phyloP scores from a whole-genome alignment of 805 yeast species.

The Suhomyces sp. region DNA sequence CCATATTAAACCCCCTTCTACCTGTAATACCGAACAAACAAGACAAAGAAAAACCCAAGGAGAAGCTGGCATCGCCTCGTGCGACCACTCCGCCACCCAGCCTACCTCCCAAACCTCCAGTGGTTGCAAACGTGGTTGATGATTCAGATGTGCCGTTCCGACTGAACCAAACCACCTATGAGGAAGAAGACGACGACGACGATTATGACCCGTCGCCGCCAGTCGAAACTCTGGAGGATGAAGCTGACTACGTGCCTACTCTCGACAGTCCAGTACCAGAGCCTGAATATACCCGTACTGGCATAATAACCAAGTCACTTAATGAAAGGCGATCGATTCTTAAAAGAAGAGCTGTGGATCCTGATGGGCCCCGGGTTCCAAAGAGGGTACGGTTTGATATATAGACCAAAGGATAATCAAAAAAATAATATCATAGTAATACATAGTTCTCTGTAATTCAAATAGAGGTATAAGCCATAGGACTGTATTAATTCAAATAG shows the following conservation, averaged over 20 bases:
- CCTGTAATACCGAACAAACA: background rate
- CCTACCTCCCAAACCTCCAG: background rate
- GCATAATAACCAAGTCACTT: background rate
- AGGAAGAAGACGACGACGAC: constrained; percentile 1
- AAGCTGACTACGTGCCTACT: constrained; percentile 12
- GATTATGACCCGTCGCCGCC: constrained; percentile 4
- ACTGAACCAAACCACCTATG: background rate
- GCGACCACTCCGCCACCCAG: background rate
- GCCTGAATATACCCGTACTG: background rate
- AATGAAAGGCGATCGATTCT: constrained; percentile 1
- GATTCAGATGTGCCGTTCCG: background rate
- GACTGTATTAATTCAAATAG: too few relatives aligned
- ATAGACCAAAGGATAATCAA: background rate
- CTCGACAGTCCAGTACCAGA: background rate
- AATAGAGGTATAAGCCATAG: too few relatives aligned
- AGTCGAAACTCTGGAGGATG: constrained; percentile 5
- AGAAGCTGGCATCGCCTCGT: background rate
- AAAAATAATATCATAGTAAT: too few relatives aligned
- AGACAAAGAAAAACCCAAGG: background rate
- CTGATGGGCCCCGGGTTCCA: background rate
- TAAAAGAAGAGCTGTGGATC: constrained; percentile 3
- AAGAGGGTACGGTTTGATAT: constrained; percentile 33
- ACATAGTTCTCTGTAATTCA: too few relatives aligned
- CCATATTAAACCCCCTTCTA: background rate
- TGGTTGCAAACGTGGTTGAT: background rate